Base-by-base conservation (phyloP, 148 eudicot genomes). In the Euryodendron excelsum region DNA sequence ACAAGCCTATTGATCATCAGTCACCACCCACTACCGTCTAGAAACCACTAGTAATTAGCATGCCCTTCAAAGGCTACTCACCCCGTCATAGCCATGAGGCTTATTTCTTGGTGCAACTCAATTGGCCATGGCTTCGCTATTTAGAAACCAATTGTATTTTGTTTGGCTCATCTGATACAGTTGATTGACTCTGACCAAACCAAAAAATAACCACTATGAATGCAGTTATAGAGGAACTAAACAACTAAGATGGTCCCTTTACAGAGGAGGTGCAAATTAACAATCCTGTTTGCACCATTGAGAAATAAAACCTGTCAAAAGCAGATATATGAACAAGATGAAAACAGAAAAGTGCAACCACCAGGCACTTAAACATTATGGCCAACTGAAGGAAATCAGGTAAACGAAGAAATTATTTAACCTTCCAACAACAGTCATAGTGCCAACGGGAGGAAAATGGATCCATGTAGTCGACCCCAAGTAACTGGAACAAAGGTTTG, bases 181-280 rank as follows among this genome's bases (percentile, higher is more conserved):
- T 75, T 28, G 68, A 44, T 75, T 4, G 17, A 30, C n/a, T 61
- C 28, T 61, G 69, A 47, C 56, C 69, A 65, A 75, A 75, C 4
- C 13, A 39, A 41, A 8, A 23, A 28, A 27, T 11, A 61, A 17
- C 34, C 64, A 59, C 13, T 55, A 21, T 56, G 37, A 34, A 59
- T 55, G 45, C 23, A 58, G 61, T 34, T 39, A 56, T 15, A 55
- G 28, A 31, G 30, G n/a, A 1, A 53, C n/a, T 73, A 39, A 55
- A 14, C 34, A 11, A 36, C 31, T 12, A 36, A 4, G 23, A 52
- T 53, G 30, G 45, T 21, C 41, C 53, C 76, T 53, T 15, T 4
- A 27, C 64, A 0, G 5, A 50, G 11, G 10, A 21, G 23, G 55
- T 20, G 30, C 41, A 59, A 74, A 74, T 61, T 31, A 25, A 45